phyloP scores from a whole-genome alignment of 345 rosid genomes.

The Kandelia obovata region DNA sequence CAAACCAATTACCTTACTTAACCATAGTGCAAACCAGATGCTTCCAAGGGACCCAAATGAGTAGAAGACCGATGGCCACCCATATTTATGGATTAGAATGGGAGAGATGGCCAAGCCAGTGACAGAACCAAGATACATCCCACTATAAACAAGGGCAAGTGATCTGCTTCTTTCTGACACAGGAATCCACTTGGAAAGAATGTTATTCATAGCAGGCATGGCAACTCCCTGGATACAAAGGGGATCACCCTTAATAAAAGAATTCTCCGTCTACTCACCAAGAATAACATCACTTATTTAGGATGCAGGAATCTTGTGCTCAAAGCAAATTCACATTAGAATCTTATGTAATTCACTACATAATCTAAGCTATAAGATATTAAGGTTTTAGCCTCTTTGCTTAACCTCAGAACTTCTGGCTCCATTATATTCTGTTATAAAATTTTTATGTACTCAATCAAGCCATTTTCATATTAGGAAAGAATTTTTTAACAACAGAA shows the following conservation, averaged over 20 bases:
- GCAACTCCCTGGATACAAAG: conserved; percentile 81
- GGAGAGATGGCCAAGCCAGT: conserved; percentile 88
- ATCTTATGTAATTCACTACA: background rate
- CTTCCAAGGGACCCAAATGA: conserved; percentile 93
- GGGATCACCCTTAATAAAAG: conserved; percentile 26
- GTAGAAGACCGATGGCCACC: conserved; percentile 97
- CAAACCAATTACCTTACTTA: conserved; percentile 48
- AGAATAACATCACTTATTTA: conserved; percentile 6
- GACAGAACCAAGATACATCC: conserved; percentile 99
- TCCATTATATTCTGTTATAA: no score
- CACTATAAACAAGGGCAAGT: conserved; percentile 89
- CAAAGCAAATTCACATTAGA: background rate
- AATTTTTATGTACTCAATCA: no score
- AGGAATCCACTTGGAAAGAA: conserved; percentile 95
- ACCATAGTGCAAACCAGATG: conserved; percentile 83
- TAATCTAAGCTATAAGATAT: no score
- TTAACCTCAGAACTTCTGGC: no score
- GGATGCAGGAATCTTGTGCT: conserved; percentile 3
- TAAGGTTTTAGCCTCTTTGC: no score
- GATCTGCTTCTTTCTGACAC: conserved; percentile 99
- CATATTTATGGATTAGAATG: conserved; percentile 68
- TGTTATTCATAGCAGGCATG: conserved; percentile 99
- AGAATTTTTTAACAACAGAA: no score
- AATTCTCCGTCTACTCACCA: conserved; percentile 10
- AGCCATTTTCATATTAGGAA: no score